Conservation (phyloP, 139 green algal genomes). For the Asterochloris sp. region DNA sequence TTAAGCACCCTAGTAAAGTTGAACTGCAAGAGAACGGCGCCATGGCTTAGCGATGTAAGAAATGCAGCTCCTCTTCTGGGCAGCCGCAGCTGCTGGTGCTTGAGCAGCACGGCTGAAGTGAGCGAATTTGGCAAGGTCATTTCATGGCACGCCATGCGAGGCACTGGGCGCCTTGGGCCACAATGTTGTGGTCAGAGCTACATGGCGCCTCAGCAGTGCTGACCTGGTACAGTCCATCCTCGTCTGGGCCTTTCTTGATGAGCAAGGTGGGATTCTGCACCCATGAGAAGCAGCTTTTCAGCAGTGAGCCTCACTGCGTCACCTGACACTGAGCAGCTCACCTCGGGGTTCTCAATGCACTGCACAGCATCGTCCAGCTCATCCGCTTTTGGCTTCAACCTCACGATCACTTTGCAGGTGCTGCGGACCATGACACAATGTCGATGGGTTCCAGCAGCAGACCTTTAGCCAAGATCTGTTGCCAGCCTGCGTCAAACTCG, state of each 20-base stretch:
- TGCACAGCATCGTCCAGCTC: constrained; percentile 10
- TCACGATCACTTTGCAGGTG: constrained; percentile 21
- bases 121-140: not conserved
- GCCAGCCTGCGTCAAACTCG: too few relatives aligned
- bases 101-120: not conserved
- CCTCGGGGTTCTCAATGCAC: constrained; percentile 11
- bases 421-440: constrained; percentile 1
- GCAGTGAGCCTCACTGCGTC: not conserved
- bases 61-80: not conserved
- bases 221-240: constrained; percentile 19
- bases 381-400: constrained; percentile 19
- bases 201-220: not conserved
- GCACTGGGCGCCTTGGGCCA: not conserved
- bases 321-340: not conserved
- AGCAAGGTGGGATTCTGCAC: constrained; percentile 15
- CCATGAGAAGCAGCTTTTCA: not conserved
- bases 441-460: too few relatives aligned
- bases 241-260: constrained; percentile 13
- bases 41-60: too few relatives aligned
- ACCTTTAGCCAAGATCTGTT: too few relatives aligned
- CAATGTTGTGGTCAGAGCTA: not conserved
- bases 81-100: too few relatives aligned
- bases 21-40: constrained; percentile 6
- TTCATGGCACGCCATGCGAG: not conserved
- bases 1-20: constrained; percentile 18